Evolutionary conservation across 1,139 yeast genomes (phyloP).

Genomic region (Arxiozyma telluris): DNA sequence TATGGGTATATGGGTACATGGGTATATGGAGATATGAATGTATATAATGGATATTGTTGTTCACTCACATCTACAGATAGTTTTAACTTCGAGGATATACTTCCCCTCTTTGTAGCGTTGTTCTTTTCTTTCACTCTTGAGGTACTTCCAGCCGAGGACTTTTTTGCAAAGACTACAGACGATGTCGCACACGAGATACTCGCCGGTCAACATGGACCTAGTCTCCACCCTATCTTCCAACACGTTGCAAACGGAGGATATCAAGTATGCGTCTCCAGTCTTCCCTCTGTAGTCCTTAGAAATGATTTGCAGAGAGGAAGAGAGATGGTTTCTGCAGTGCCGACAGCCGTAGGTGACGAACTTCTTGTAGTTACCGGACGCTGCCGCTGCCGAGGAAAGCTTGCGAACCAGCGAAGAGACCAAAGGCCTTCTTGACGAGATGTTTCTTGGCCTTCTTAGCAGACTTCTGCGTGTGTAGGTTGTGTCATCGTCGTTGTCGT

Average conservation of each 20-base stretch:
- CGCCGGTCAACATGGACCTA: slow-evolving; percentile 38
- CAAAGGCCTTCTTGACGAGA: neutral
- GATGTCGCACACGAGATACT: slow-evolving; percentile 36
- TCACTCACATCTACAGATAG: slow-evolving; percentile 24
- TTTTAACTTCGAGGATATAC: slow-evolving; percentile 34
- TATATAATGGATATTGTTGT: neutral
- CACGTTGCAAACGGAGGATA: slow-evolving; percentile 35
- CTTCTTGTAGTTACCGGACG: slow-evolving; percentile 6
- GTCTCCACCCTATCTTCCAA: slow-evolving; percentile 29
- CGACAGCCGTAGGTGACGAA: slow-evolving; percentile 35
- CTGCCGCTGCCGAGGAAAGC: neutral
- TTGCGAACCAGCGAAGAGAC: neutral
- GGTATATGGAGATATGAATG: neutral
- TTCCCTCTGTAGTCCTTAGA: slow-evolving; percentile 37
- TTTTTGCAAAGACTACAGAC: slow-evolving; percentile 37
- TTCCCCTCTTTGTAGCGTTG: slow-evolving; percentile 39
- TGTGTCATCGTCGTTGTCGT: neutral
- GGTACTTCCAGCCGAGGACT: slow-evolving; percentile 39
- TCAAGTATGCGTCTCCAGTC: slow-evolving; percentile 38
- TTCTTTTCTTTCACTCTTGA: slow-evolving; percentile 29
- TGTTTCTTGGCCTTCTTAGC: neutral
- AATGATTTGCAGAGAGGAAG: slow-evolving; percentile 33
- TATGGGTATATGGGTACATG: neutral
- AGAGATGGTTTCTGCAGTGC: slow-evolving; percentile 36
- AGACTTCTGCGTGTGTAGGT: neutral